Evolutionary conservation across 495 filamentous ascomycete genomes (phyloP), one percentile per base, ranked within the genome.

Genomic region (Endocarpon pusillum): DNA sequence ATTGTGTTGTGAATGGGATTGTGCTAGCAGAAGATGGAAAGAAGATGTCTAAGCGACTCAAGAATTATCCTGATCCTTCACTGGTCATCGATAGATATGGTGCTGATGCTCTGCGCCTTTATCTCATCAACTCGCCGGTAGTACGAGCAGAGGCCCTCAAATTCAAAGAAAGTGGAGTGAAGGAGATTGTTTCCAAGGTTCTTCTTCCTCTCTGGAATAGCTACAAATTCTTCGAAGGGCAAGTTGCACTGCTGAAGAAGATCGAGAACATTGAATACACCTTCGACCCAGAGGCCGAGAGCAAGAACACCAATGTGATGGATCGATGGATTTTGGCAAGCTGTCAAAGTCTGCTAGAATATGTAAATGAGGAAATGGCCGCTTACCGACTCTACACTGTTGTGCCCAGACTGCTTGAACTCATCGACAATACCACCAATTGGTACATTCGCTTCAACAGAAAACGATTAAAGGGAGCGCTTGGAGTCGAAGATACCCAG

Each of bases 401-500:
- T 16, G 86, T 94, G 34, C 89, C 91, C 12, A 71, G 79, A 33
- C 58, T 97, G 36, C 69, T 97, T 19, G 71, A 69, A 35, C 69
- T 93, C 52, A 89, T 96, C 42, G 89, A 97, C 49, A 85, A 89
- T 55, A 81, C 81, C 4, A 96, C 89, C 2, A 97, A 97, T 57
- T 97, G 91, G 91, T 97, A 97, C 54, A 97, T 97, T 50, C 73
- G 87, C n/a, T 94, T 96, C 65, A 97, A 97, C 62, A 73, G 89
- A 20, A 84, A 83, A 53, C 77, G 89, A 14, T 63, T 97, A 35
- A 97, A 96, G 73, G 89, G 89, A 36, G 86, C 91, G 54, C 32
- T 41, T 24, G 87, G 87, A 10, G 53, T 80, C 9, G 71, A 91
- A 28, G 89, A 96, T 46, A 96, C 89, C 18, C 55, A 75, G 35